A percentile compares a stretch with the other conserved stretches of the same genome.
Conservation (phyloP, 23 red algal genomes). For the Agarophyton chilense region DNA sequence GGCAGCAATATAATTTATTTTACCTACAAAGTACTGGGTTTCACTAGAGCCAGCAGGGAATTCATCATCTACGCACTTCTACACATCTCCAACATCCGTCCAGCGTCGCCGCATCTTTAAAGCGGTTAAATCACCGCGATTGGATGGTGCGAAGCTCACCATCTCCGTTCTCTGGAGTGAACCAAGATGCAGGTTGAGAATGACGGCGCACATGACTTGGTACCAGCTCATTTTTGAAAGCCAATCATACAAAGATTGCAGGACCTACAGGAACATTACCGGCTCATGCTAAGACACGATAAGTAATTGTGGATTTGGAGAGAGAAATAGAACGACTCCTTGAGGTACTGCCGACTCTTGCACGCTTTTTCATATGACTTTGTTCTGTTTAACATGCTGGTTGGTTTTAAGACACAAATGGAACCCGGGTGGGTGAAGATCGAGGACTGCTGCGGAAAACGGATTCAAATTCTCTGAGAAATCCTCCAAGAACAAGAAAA, state of each 20-base stretch:
- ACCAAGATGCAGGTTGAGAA: not conserved
- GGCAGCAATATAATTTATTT: too few species aligned
- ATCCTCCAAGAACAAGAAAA: not conserved
- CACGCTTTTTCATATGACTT: not conserved
- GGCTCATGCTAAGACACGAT: not conserved
- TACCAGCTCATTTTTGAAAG: not conserved
- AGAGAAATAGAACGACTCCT: not conserved
- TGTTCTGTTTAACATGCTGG: not conserved
- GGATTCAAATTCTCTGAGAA: not conserved
- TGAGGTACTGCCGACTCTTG: not conserved
- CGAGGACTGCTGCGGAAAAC: not conserved
- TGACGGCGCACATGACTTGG: not conserved
- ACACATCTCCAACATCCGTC: not conserved
- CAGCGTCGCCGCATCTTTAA: not conserved
- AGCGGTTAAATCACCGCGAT: not conserved
- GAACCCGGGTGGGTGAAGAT: not conserved
- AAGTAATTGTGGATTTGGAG: not conserved
- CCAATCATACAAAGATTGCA: not conserved
- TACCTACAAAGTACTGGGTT: not conserved
- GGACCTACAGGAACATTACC: not conserved
- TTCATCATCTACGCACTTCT: not conserved
- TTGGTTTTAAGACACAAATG: not conserved
- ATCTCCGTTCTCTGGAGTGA: not conserved
- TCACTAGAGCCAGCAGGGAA: not conserved
- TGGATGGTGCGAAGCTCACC: not conserved